Conservation (phyloP, 2,329 filamentous ascomycete species). For the Neocucurbitaria cava region DNA sequence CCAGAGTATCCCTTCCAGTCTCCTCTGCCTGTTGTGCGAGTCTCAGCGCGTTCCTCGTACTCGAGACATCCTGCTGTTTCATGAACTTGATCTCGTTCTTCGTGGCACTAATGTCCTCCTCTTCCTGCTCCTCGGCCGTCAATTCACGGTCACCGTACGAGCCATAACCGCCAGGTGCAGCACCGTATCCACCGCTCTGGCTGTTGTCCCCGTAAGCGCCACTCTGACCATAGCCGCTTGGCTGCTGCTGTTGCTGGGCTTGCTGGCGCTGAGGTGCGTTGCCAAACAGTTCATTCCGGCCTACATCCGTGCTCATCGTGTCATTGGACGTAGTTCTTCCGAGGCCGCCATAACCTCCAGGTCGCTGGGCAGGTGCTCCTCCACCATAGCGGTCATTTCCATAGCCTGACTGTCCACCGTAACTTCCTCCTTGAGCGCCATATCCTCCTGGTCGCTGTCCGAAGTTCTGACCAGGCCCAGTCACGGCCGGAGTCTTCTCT, state of each 20-base stretch:
- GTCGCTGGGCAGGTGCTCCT: conserved; percentile 29
- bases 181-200: conserved; percentile 30
- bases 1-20: conserved; percentile 62
- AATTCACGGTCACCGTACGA: conserved; percentile 74
- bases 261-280: conserved; percentile 60
- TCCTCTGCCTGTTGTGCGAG: conserved; percentile 74
- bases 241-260: conserved; percentile 46
- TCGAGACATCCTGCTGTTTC: conserved; percentile 75
- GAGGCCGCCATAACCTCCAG: conserved; percentile 52
- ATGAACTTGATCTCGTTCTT: conserved; percentile 77
- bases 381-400: conserved; percentile 60
- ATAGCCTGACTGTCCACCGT: conserved; percentile 47
- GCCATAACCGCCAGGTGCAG: conserved; percentile 50
- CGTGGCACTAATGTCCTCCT: conserved; percentile 73
- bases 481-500: conserved; percentile 54
- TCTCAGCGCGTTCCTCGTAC: conserved; percentile 68
- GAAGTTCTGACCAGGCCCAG: conserved; percentile 51
- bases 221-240: conserved; percentile 34
- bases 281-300: conserved; percentile 71
- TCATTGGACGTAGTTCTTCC: conserved; percentile 48
- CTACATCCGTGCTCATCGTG: conserved; percentile 57
- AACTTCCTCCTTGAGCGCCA: conserved; percentile 36
- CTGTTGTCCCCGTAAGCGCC: conserved; percentile 28
- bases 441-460: conserved; percentile 47
- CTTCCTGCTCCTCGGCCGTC: conserved; percentile 79